A percentile compares a stretch with the other conserved stretches of the same genome.
Evolutionary conservation across 129 eudicot genomes (phyloP).

Genomic region (Pulicaria dysenterica): DNA sequence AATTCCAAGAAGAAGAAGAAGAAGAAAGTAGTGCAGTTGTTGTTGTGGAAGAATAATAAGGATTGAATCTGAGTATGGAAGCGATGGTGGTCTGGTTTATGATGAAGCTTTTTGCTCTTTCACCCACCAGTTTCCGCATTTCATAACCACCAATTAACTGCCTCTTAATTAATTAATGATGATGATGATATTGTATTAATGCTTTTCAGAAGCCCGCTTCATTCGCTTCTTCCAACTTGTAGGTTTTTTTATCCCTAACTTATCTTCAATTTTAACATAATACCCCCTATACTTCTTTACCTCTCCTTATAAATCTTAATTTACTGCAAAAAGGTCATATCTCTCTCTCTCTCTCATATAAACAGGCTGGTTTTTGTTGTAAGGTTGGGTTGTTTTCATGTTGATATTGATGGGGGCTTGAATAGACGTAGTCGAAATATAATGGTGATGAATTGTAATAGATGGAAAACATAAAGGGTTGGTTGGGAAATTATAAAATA

Average conservation of each 20-base stretch:
- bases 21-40: constrained; percentile 13
- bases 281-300: constrained; percentile 2
- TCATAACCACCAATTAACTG: not conserved
- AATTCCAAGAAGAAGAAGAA: constrained; percentile 5
- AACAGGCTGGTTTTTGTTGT: too few relatives aligned
- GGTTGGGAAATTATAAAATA: not conserved
- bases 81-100: constrained; percentile 8
- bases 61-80: constrained; percentile 19
- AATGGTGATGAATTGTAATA: constrained; percentile 4
- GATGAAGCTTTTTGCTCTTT: constrained; percentile 43
- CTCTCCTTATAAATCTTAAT: not conserved
- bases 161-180: too few relatives aligned
- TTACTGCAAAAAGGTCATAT: too few relatives aligned
- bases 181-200: not conserved
- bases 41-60: not conserved
- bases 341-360: not conserved
- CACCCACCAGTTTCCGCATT: constrained; percentile 68
- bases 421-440: not conserved
- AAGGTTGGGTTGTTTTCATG: not conserved
- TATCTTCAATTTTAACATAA: not conserved
- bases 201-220: not conserved
- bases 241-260: not conserved
- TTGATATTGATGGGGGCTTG: not conserved
- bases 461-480: constrained; percentile 15
- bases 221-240: not conserved